These are phyloP conservation scores for Aurinia saxatilis DNA, from an alignment of 345 rosid species.

Conservation along the genomic window DNA sequence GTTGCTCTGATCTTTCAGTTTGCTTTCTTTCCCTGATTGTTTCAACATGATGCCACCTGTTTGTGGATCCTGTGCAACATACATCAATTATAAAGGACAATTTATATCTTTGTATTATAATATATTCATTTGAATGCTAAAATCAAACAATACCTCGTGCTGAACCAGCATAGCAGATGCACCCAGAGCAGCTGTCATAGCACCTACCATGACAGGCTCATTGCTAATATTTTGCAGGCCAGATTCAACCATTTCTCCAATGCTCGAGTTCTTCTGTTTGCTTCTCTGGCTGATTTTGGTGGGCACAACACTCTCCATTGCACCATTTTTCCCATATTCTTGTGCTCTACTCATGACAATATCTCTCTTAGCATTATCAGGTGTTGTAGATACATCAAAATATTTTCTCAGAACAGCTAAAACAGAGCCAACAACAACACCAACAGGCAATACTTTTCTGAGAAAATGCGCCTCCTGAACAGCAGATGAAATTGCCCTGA, in stretches of 20 bases:
- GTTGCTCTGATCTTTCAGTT: conserved; percentile 38
- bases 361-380: conserved; percentile 30
- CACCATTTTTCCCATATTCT: conserved; percentile 6
- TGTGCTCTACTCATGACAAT: conserved; percentile 8
- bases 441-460: conserved; percentile 67
- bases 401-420: conserved; percentile 80
- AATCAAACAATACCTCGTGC: conserved; percentile 44
- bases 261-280: conserved; percentile 13
- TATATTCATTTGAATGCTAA: neutral
- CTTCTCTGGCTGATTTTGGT: conserved; percentile 20
- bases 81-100: neutral
- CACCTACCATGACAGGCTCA: conserved; percentile 66
- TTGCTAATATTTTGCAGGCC: conserved; percentile 30
- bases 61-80: conserved; percentile 31
- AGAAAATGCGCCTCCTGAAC: conserved; percentile 55
- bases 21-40: conserved; percentile 33
- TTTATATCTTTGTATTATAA: neutral
- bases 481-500: conserved; percentile 66
- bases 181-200: conserved; percentile 87
- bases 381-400: conserved; percentile 45
- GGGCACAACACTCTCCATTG: conserved; percentile 6
- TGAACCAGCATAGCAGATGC: conserved; percentile 74
- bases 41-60: conserved; percentile 25
- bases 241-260: conserved; percentile 25
- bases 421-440: conserved; percentile 78